Evolutionary conservation across 2,329 filamentous ascomycete species (phyloP).

Genomic region (Gliomastix tumulicola): DNA sequence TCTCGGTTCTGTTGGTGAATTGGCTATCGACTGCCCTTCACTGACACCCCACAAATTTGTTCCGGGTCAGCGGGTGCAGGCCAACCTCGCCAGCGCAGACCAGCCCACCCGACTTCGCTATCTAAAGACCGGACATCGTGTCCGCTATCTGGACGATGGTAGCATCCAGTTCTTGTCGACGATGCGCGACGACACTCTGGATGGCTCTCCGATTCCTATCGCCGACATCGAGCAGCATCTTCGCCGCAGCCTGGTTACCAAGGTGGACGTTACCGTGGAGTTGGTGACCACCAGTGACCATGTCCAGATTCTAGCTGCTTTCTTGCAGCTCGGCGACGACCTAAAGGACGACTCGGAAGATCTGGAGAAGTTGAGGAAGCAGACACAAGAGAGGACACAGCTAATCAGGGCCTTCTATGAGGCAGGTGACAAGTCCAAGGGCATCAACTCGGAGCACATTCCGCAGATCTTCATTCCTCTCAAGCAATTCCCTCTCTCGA

Average conservation of each 20-base stretch:
- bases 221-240: slow-evolving; percentile 39
- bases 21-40: slow-evolving; percentile 48
- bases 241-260: slow-evolving; percentile 36
- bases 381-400: slow-evolving; percentile 31
- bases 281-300: slow-evolving; percentile 36
- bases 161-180: slow-evolving; percentile 39
- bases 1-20: slow-evolving; percentile 47
- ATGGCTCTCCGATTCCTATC: slow-evolving; percentile 30
- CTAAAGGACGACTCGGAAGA: slow-evolving; percentile 27
- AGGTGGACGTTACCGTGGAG: slow-evolving; percentile 42
- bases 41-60: slow-evolving; percentile 26
- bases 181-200: slow-evolving; percentile 31
- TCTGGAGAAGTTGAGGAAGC: slow-evolving; percentile 25
- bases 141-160: slow-evolving; percentile 39
- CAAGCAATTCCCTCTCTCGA: slow-evolving; percentile 37
- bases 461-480: slow-evolving; percentile 42
- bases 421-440: slow-evolving; percentile 15
- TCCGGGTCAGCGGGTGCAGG: slow-evolving; percentile 13
- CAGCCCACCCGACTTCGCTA: slow-evolving; percentile 24
- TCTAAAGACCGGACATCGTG: slow-evolving; percentile 43
- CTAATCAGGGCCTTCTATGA: slow-evolving; percentile 1
- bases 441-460: slow-evolving; percentile 24
- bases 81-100: slow-evolving; percentile 8
- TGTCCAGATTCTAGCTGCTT: slow-evolving; percentile 35
- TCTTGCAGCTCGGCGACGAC: slow-evolving; percentile 38